A percentile compares a stretch with the other conserved stretches of the same genome.
These are phyloP conservation scores for Hammondia hammondi DNA, from an alignment of 169 alveolate genomes.

Conservation along the genomic window DNA sequence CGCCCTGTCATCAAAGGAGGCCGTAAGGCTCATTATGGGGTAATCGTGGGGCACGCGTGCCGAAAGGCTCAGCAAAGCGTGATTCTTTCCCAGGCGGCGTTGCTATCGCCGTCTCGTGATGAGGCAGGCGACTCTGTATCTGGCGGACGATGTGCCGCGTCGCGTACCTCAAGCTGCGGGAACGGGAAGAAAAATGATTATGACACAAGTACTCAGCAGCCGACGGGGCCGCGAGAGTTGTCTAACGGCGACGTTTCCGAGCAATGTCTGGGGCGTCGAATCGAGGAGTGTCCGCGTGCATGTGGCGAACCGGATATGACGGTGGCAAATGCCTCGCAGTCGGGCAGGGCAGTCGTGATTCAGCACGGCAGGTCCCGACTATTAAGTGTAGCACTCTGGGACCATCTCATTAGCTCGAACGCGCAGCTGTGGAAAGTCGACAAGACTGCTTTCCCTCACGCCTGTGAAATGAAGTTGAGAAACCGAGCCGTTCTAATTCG, in stretches of 20 bases:
- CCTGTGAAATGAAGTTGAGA: background rate
- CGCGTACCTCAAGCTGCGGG: too few species aligned
- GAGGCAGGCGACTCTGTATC: background rate
- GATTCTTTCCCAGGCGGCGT: background rate
- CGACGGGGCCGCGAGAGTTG: background rate
- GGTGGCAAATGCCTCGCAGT: background rate
- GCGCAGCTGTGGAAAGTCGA: background rate
- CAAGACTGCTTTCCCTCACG: background rate
- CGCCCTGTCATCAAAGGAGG: background rate
- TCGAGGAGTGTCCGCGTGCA: too few species aligned
- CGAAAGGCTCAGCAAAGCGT: background rate
- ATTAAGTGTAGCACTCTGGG: background rate
- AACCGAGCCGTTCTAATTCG: background rate
- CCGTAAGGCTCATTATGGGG: slow-evolving; percentile 3
- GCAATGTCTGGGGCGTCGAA: background rate
- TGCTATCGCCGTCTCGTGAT: background rate
- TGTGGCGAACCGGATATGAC: background rate
- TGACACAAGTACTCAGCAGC: background rate
- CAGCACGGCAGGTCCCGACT: slow-evolving; percentile 28
- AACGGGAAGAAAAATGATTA: background rate
- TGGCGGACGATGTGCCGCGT: background rate
- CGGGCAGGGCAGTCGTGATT: background rate
- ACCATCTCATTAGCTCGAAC: background rate
- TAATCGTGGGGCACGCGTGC: background rate
- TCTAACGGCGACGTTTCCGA: background rate